A percentile compares a stretch with the other conserved stretches of the same genome.
phyloP scores from a whole-genome alignment of 805 yeast species.

The Starmerella khaoyaiensis region DNA sequence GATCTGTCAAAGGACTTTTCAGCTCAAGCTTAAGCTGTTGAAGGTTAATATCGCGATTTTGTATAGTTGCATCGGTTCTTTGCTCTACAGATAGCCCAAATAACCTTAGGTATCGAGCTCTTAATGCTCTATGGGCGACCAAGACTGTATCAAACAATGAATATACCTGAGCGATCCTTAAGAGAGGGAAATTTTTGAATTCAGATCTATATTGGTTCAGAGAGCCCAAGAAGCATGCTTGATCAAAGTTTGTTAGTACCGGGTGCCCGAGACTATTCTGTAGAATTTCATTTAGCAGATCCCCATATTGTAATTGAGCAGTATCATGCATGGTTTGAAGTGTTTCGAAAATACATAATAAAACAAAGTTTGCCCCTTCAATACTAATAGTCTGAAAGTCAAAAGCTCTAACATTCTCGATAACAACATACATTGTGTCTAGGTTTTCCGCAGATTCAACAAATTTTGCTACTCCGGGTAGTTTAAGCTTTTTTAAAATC shows the following conservation, averaged over 20 bases:
- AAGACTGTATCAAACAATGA: background rate
- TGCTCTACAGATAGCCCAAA: too few species aligned
- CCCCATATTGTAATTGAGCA: constrained; percentile 3
- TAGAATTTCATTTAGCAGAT: background rate
- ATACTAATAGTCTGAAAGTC: constrained; percentile 16
- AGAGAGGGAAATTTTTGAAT: too few species aligned
- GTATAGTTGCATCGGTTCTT: background rate
- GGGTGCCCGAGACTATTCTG: background rate
- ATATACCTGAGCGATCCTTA: too few species aligned
- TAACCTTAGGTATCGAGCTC: background rate
- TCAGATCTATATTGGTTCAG: too few species aligned
- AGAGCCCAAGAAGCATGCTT: background rate
- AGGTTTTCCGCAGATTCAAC: constrained; percentile 57
- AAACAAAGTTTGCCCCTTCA: constrained; percentile 8
- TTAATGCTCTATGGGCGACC: background rate
- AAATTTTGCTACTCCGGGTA: constrained; percentile 56
- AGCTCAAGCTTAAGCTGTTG: constrained; percentile 9
- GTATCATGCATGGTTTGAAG: constrained; percentile 6
- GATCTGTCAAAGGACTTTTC: constrained; percentile 36
- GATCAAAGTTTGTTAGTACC: background rate
- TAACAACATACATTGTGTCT: constrained; percentile 41
- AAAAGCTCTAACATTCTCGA: constrained; percentile 55
- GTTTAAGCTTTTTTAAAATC: constrained; percentile 41
- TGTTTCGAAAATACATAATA: constrained; percentile 5
- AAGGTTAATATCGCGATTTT: background rate